phyloP scores from a whole-genome alignment of 352 stramenopile genomes.

The Paralagenidium karlingii region DNA sequence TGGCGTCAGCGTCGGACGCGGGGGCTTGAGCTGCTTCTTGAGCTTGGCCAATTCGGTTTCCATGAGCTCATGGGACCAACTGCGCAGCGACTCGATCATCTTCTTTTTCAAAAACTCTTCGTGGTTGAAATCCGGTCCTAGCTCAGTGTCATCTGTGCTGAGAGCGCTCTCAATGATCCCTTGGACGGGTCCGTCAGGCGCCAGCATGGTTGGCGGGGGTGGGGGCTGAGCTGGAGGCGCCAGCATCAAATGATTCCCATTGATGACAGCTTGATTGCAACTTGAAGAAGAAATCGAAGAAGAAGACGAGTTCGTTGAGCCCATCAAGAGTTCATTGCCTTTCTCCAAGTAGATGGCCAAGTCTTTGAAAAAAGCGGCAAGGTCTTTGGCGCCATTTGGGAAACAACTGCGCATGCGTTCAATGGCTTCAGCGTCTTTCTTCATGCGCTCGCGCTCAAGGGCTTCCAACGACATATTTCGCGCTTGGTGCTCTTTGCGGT shows the following conservation, averaged over 20 bases:
- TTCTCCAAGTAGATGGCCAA: constrained; percentile 60
- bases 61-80: constrained; percentile 63
- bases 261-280: no score
- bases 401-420: constrained; percentile 58
- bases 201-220: no score
- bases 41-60: constrained; percentile 48
- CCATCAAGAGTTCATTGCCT: no score
- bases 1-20: background rate
- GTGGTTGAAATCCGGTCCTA: no score
- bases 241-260: no score
- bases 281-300: no score
- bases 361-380: constrained; percentile 64
- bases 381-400: constrained; percentile 58
- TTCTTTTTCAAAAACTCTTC: constrained; percentile 65
- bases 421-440: constrained; percentile 61
- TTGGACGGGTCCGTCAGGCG: no score
- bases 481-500: constrained; percentile 54
- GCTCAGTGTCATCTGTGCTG: no score
- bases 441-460: constrained; percentile 42
- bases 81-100: constrained; percentile 52
- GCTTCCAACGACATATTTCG: constrained; percentile 34
- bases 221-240: no score
- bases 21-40: constrained; percentile 56
- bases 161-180: no score
- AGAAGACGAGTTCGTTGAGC: no score